These are phyloP conservation scores for Saturnispora mendoncae DNA, from an alignment of 805 yeast species.

Conservation along the genomic window DNA sequence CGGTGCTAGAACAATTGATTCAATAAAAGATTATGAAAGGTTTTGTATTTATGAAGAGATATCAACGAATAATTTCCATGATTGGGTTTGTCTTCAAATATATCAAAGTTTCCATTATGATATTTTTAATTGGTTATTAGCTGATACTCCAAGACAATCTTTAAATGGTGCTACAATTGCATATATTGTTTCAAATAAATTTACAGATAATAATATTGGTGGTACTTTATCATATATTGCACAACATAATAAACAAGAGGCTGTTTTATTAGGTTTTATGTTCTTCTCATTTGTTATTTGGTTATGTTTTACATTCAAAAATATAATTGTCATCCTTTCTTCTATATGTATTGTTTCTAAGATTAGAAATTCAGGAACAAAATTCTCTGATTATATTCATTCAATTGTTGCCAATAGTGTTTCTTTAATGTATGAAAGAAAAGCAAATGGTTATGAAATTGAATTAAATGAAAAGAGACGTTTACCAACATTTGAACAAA, in stretches of 20 bases:
- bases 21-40: slow-evolving; percentile 49
- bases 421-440: slow-evolving; percentile 18
- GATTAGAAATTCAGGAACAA: slow-evolving; percentile 8
- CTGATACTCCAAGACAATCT: slow-evolving; percentile 84
- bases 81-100: slow-evolving; percentile 57
- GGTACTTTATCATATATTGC: slow-evolving; percentile 32
- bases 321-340: slow-evolving; percentile 18
- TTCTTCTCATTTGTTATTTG: slow-evolving; percentile 65
- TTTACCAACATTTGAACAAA: slow-evolving; percentile 11
- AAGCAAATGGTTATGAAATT: slow-evolving; percentile 8
- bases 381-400: slow-evolving; percentile 20
- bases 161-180: slow-evolving; percentile 68
- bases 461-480: slow-evolving; percentile 19
- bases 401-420: slow-evolving; percentile 25
- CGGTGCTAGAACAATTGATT: slow-evolving; percentile 50
- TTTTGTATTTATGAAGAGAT: slow-evolving; percentile 68
- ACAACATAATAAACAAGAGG: slow-evolving; percentile 50
- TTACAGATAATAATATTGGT: slow-evolving; percentile 32
- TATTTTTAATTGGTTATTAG: slow-evolving; percentile 49
- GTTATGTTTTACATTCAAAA: slow-evolving; percentile 44
- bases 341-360: slow-evolving; percentile 18
- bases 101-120: slow-evolving; percentile 59
- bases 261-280: slow-evolving; percentile 70
- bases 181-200: slow-evolving; percentile 38
- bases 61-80: slow-evolving; percentile 54